Evolutionary conservation across 768 basidiomycete genomes (phyloP).

Genomic region (Pleurotus tuoliensis): DNA sequence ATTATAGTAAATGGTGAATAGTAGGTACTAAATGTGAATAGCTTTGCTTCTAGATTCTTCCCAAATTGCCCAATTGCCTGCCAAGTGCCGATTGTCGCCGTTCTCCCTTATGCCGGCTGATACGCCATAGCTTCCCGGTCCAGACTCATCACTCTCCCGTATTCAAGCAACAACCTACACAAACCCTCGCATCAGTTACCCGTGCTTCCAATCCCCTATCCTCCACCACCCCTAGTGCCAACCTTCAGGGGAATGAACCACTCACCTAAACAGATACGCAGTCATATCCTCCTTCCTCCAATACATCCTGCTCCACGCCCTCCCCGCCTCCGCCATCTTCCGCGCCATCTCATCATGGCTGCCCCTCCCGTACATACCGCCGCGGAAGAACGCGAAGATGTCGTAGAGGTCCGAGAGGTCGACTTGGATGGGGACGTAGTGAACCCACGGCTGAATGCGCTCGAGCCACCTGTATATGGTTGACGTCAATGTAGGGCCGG

Average conservation of each 20-base stretch:
- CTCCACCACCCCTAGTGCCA: too few relatives aligned
- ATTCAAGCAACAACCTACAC: conserved; percentile 40
- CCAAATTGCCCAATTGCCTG: too few relatives aligned
- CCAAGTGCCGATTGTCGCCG: too few relatives aligned
- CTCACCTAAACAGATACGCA: conserved; percentile 48
- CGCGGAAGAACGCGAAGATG: conserved; percentile 61
- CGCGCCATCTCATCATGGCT: conserved; percentile 54
- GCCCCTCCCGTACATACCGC: conserved; percentile 42
- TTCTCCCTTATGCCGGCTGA: too few relatives aligned
- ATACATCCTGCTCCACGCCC: conserved; percentile 43
- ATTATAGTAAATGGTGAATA: too few relatives aligned
- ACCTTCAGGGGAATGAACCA: not conserved
- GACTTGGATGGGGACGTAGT: conserved; percentile 62
- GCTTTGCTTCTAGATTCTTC: too few relatives aligned
- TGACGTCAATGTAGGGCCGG: not conserved
- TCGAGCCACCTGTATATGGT: conserved; percentile 39
- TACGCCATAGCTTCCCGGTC: conserved; percentile 39
- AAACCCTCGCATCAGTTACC: not conserved
- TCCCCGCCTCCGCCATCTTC: conserved; percentile 49
- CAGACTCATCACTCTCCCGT: conserved; percentile 41
- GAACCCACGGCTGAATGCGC: conserved; percentile 60
- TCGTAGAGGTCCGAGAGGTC: conserved; percentile 65
- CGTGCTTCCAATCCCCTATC: too few relatives aligned
- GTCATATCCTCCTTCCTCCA: conserved; percentile 54
- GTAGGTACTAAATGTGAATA: too few relatives aligned